phyloP scores from a whole-genome alignment of 371 early-diverging fungal species.

The Actinomucor elegans region DNA sequence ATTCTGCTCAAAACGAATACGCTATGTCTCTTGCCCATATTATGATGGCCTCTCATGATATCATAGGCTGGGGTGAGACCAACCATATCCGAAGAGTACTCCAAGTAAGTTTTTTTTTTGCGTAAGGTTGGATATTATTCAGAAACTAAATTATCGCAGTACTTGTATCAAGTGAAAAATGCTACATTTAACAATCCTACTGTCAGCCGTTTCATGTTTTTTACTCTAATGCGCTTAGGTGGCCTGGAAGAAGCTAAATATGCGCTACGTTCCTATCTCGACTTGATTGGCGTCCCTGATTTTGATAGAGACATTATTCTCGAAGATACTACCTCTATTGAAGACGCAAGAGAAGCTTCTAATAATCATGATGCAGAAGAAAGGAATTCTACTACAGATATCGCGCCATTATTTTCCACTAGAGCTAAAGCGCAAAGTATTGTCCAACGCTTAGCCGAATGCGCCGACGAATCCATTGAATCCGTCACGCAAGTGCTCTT shows the following conservation, averaged over 20 bases:
- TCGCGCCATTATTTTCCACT: background rate
- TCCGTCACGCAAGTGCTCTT: conserved; percentile 43
- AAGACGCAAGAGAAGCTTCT: background rate
- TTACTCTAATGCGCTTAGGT: conserved; percentile 56
- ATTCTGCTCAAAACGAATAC: conserved; percentile 4
- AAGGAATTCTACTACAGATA: background rate
- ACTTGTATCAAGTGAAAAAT: conserved; percentile 59
- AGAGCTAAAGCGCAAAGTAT: background rate
- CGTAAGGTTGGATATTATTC: background rate
- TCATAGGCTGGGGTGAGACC: conserved; percentile 36
- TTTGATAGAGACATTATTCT: background rate
- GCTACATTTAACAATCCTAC: conserved; percentile 72
- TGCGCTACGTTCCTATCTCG: conserved; percentile 62
- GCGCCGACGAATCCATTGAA: conserved; percentile 7
- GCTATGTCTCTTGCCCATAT: conserved; percentile 21
- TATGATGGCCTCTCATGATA: conserved; percentile 24
- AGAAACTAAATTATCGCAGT: conserved; percentile 2
- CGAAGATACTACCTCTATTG: background rate
- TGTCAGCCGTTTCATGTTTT: conserved; percentile 61
- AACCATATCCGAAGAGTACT: conserved; percentile 27
- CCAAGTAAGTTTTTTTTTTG: conserved; percentile 21
- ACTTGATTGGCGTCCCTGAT: conserved; percentile 40
- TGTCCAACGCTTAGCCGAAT: background rate
- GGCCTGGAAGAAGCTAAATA: conserved; percentile 71
- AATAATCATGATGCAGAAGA: background rate